These are phyloP conservation scores for Micractinium conductrix DNA, from an alignment of 139 green algal species.

Conservation along the genomic window DNA sequence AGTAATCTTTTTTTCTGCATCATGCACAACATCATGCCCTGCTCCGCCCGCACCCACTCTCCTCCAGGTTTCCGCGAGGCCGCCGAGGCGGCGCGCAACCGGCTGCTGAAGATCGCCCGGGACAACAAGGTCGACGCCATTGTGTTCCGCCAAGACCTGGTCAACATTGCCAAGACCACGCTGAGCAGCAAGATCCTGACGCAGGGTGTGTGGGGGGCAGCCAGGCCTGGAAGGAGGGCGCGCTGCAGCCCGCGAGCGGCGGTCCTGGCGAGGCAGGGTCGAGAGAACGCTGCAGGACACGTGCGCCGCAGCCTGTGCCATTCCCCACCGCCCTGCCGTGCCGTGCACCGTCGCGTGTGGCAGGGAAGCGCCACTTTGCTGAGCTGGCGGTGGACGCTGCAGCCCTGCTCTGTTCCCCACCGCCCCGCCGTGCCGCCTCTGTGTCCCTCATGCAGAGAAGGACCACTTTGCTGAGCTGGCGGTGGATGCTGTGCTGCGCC, in stretches of 20 bases:
- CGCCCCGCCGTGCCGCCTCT: background rate
- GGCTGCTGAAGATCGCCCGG: conserved; percentile 57
- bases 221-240: conserved; percentile 55
- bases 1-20: too few species aligned
- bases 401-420: background rate
- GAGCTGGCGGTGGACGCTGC: background rate
- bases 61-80: conserved; percentile 86
- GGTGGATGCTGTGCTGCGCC: conserved; percentile 93
- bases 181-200: conserved; percentile 94
- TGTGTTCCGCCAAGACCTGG: conserved; percentile 79
- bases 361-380: background rate
- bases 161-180: conserved; percentile 98
- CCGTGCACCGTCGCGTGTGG: too few species aligned
- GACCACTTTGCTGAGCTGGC: conserved; percentile 96
- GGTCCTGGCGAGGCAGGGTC: background rate
- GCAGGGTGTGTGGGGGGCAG: background rate
- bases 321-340: too few species aligned
- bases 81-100: conserved; percentile 55
- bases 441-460: conserved; percentile 59
- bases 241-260: conserved; percentile 60
- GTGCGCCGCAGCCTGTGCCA: too few species aligned
- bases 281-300: too few species aligned
- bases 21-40: too few species aligned
- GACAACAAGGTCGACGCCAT: conserved; percentile 60
- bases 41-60: too few species aligned